Base-by-base conservation (phyloP, 2,329 filamentous ascomycete genomes). In the Sporothrix curviconia region DNA sequence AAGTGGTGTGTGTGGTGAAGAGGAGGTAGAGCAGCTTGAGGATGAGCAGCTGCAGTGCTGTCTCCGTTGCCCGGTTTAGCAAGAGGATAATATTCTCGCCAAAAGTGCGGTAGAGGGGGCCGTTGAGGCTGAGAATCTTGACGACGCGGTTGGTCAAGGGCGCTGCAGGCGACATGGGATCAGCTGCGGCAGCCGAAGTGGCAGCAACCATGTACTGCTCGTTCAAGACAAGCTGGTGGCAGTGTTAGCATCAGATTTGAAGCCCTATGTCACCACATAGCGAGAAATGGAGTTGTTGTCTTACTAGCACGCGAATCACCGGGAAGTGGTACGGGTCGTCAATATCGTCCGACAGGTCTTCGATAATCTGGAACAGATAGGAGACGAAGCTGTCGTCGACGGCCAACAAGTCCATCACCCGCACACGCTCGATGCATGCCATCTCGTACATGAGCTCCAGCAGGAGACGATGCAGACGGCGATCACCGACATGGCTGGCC, bases 1-100 rank as follows among this genome's bases (percentile, higher is more conserved):
- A 90, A 0, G 94, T 99, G 15, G 87, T 83, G 57, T 84, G 84
- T 9, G 90, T 97, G 4, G 92, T 96, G 72, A 99, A 99, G 9
- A 99, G 80, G 36, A 99, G 83, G 72, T 97, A 99, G 28, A 99
- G 78, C 4, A 96, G 82, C 72, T 99, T 99, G 42, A 99, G 79
- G 59, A 97, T 97, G n/a, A 99, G 81, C 25, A 99, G 80, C 71
- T 99, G 95, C 37, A 96, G 81, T 1, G 91, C 92, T 0, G 94
- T 95, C 71, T 97, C 92, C 9, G 88, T 90, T 76, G 97, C 94
- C 65, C 94, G 86, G 69, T 99, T 99, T 39, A 99, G 79, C 1
- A 99, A 81, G 5, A 99, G 77, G 62, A 99, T 99, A 60, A 99
- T 88, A 65, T 97, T 99, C 74, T 96, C 92, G 54, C 94, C 94